Conservation (phyloP, 208 protist species). For the Tritrichomonas foetus region DNA sequence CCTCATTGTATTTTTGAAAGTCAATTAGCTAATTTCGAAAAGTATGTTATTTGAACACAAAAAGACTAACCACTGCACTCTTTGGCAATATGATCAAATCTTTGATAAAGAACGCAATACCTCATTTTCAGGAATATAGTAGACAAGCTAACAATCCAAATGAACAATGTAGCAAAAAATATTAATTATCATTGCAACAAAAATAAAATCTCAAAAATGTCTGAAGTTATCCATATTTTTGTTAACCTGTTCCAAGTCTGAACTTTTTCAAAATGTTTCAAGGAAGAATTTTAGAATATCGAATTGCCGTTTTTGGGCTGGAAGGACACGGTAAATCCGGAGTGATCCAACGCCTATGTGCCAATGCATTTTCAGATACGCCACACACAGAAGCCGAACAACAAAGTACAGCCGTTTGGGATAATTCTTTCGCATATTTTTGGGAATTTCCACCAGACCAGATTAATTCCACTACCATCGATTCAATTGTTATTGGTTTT, state of each 20-base stretch:
- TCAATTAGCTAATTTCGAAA: no score
- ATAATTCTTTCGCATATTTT: slow-evolving; percentile 11
- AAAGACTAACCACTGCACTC: no score
- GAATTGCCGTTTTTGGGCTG: background rate
- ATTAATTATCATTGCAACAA: no score
- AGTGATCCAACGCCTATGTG: background rate
- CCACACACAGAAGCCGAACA: background rate
- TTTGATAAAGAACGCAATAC: no score
- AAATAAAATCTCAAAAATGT: no score
- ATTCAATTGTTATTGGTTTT: background rate
- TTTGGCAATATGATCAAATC: no score
- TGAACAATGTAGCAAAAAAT: no score
- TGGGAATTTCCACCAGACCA: background rate
- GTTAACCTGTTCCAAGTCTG: background rate
- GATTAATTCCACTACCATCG: background rate
- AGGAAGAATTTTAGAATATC: background rate
- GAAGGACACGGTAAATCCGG: background rate
- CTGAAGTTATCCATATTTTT: no score
- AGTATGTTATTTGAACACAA: no score
- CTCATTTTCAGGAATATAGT: no score
- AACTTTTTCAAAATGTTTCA: background rate
- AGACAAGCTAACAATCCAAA: no score
- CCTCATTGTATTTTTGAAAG: no score
- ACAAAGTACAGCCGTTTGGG: background rate
- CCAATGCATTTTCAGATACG: background rate